These are phyloP conservation scores for Fragilaria radians DNA, from an alignment of 108 stramenopile genomes.

Conservation along the genomic window DNA sequence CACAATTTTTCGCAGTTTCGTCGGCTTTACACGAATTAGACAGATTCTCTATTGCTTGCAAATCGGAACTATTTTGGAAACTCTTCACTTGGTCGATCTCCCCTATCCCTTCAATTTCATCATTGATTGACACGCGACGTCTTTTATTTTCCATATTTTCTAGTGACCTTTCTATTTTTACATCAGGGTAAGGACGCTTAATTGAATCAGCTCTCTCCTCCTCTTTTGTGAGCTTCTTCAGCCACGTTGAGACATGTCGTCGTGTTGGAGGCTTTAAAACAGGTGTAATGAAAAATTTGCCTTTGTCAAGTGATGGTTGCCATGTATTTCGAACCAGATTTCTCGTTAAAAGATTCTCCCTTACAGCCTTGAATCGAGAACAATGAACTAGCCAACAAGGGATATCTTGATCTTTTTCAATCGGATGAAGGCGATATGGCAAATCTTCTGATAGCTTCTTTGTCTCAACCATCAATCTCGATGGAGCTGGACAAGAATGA, in stretches of 20 bases:
- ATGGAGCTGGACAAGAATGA: too few species aligned
- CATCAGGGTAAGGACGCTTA: too few species aligned
- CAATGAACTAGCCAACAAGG: neutral
- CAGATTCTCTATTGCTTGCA: too few species aligned
- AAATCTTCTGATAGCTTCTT: neutral
- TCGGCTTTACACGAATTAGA: neutral
- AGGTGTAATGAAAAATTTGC: conserved; percentile 21
- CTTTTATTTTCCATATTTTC: too few species aligned
- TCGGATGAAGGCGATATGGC: neutral
- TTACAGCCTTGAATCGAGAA: neutral
- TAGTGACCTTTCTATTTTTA: too few species aligned
- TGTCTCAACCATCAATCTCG: neutral
- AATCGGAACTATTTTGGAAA: too few species aligned
- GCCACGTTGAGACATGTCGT: conserved; percentile 31
- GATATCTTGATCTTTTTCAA: neutral
- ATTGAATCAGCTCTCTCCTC: too few species aligned
- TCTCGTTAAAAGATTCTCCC: neutral
- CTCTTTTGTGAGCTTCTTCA: too few species aligned
- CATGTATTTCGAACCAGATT: neutral
- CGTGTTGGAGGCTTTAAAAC: conserved; percentile 38
- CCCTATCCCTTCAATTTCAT: too few species aligned
- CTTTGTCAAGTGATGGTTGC: neutral
- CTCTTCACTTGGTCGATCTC: too few species aligned
- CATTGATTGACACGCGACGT: too few species aligned
- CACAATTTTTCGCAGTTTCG: conserved; percentile 2